Conservation (phyloP, 2,329 filamentous ascomycete species). For the Beauveria australis region DNA sequence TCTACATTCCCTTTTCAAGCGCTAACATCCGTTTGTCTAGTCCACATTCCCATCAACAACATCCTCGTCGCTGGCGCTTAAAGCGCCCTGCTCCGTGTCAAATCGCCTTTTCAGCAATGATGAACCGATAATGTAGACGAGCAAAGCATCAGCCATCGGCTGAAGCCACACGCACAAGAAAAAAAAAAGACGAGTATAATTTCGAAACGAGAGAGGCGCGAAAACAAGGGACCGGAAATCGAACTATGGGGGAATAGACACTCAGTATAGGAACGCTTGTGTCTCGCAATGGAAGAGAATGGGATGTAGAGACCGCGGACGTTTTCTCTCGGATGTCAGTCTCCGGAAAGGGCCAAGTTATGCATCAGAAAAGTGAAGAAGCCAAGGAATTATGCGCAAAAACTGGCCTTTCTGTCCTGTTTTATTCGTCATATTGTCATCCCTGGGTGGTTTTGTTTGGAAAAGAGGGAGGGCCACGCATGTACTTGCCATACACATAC, state of each 20-base stretch:
- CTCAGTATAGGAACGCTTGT: too few relatives aligned
- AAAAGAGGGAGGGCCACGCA: neutral
- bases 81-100: conserved; percentile 12
- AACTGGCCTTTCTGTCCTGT: neutral
- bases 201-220: neutral
- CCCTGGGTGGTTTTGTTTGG: neutral
- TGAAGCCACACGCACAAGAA: neutral
- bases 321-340: neutral
- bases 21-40: conserved; percentile 26
- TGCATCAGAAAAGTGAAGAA: neutral
- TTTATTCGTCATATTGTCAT: neutral
- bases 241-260: neutral
- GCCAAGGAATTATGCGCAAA: neutral
- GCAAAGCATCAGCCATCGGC: neutral
- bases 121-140: neutral
- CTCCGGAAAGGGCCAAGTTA: neutral
- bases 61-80: conserved; percentile 60
- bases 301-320: neutral
- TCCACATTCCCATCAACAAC: conserved; percentile 64
- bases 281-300: neutral
- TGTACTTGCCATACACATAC: neutral
- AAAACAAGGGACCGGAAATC: neutral
- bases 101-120: neutral
- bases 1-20: neutral
- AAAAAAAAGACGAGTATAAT: neutral